Evolutionary conservation across 306 rosid species (phyloP).

Genomic region (Betula pendula): DNA sequence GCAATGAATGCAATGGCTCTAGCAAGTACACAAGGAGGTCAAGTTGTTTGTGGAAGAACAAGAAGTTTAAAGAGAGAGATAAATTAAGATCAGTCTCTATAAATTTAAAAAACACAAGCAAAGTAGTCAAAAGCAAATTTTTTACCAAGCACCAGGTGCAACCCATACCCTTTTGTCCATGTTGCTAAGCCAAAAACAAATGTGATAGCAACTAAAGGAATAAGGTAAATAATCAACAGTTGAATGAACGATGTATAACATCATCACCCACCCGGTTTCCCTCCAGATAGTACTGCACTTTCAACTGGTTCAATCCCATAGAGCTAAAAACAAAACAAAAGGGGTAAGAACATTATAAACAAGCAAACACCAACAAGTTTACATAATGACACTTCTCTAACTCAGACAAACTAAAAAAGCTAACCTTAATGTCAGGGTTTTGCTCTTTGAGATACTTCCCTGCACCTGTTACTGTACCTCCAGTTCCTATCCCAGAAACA

Average conservation of each 20-base stretch:
- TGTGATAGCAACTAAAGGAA: constrained; percentile 7
- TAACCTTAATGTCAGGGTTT: constrained; percentile 78
- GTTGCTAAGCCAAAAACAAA: not conserved
- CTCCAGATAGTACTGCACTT: constrained; percentile 86
- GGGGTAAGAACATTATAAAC: not conserved
- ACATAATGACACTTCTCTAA: not conserved
- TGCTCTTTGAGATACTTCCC: constrained; percentile 89
- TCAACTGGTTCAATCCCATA: constrained; percentile 88
- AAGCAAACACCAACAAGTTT: constrained; percentile 1
- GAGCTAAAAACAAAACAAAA: constrained; percentile 40
- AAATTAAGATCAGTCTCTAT: not conserved
- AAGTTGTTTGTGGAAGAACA: not conserved
- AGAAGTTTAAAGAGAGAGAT: not conserved
- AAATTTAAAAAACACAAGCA: not conserved
- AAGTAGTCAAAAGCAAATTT: not conserved
- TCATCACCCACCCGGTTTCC: constrained; percentile 75
- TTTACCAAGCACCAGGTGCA: not conserved
- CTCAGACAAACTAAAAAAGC: constrained; percentile 22
- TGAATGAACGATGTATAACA: not conserved
- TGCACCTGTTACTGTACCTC: constrained; percentile 86
- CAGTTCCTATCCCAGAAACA: constrained; percentile 94
- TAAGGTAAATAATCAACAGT: not conserved
- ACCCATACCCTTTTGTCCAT: not conserved
- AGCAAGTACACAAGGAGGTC: not conserved
- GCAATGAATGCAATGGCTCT: not conserved